phyloP scores from a whole-genome alignment of 805 yeast genomes.

The Candida anglica region DNA sequence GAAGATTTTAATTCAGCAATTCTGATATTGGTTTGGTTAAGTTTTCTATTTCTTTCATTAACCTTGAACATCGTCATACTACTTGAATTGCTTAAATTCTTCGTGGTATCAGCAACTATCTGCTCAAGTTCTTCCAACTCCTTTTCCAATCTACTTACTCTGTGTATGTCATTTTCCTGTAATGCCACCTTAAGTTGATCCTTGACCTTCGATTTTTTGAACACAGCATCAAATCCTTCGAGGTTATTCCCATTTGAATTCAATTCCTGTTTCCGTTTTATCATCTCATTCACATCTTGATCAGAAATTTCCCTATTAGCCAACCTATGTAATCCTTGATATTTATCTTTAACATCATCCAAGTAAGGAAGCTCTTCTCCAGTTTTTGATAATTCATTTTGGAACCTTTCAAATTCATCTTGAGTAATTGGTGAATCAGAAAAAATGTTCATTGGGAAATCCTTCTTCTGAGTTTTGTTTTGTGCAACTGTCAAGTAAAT shows the following conservation, averaged over 20 bases:
- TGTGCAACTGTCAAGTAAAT: constrained; percentile 71
- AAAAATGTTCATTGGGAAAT: constrained; percentile 72
- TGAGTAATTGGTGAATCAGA: constrained; percentile 71
- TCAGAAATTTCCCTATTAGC: constrained; percentile 65
- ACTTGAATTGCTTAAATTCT: constrained; percentile 25
- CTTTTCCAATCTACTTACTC: constrained; percentile 23
- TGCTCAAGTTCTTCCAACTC: constrained; percentile 43
- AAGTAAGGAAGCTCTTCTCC: constrained; percentile 56
- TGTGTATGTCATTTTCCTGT: constrained; percentile 45
- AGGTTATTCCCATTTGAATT: constrained; percentile 24
- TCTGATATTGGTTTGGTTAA: constrained; percentile 73
- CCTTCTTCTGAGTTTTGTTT: constrained; percentile 67
- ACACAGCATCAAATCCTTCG: constrained; percentile 62
- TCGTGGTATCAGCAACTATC: constrained; percentile 39
- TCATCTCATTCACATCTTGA: constrained; percentile 72
- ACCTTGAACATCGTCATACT: constrained; percentile 60
- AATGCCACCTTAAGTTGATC: constrained; percentile 74
- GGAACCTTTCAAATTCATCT: constrained; percentile 73
- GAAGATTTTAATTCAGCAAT: constrained; percentile 70
- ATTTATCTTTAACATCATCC: constrained; percentile 62
- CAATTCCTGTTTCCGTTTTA: constrained; percentile 64
- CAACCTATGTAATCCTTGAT: constrained; percentile 57
- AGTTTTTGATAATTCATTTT: constrained; percentile 55
- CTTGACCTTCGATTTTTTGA: constrained; percentile 64
- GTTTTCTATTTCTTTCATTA: constrained; percentile 79